phyloP scores from a whole-genome alignment of 495 filamentous ascomycete species.

The Penicillium samsonianum region DNA sequence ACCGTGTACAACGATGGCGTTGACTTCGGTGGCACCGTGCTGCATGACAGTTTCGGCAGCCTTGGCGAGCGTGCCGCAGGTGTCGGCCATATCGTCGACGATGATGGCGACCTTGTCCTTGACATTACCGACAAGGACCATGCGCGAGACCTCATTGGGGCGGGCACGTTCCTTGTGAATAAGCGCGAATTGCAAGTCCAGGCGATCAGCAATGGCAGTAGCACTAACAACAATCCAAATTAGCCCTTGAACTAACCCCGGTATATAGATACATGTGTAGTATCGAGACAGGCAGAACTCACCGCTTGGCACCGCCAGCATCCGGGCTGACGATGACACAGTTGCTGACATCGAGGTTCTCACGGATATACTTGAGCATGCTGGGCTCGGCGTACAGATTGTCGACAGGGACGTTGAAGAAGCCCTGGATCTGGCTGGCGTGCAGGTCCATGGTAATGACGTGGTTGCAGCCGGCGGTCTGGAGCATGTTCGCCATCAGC shows the following conservation, averaged over 20 bases:
- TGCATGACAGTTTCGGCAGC: conserved; percentile 89
- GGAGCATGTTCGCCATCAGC: conserved; percentile 96
- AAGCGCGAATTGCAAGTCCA: conserved; percentile 94
- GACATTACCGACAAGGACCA: conserved; percentile 78
- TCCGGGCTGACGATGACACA: conserved; percentile 96
- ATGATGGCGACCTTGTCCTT: conserved; percentile 68
- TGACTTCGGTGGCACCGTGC: conserved; percentile 82
- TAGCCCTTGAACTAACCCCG: conserved; percentile 6
- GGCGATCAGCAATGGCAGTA: conserved; percentile 92
- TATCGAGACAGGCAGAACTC: conserved; percentile 25
- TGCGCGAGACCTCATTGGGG: conserved; percentile 93
- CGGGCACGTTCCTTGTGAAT: conserved; percentile 98
- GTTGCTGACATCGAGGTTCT: conserved; percentile 79
- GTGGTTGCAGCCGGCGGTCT: conserved; percentile 86
- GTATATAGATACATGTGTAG: neutral
- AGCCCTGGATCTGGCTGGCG: conserved; percentile 70
- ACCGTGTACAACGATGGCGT: conserved; percentile 95
- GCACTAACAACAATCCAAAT: conserved; percentile 51
- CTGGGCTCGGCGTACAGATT: conserved; percentile 96
- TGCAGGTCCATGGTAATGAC: conserved; percentile 86
- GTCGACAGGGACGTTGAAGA: conserved; percentile 98
- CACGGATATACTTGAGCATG: conserved; percentile 85
- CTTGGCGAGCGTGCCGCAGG: conserved; percentile 91
- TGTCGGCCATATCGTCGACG: conserved; percentile 85
- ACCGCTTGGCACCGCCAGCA: conserved; percentile 96